Base-by-base conservation (phyloP, 495 filamentous ascomycete genomes). In the Tuber umbilicatum region DNA sequence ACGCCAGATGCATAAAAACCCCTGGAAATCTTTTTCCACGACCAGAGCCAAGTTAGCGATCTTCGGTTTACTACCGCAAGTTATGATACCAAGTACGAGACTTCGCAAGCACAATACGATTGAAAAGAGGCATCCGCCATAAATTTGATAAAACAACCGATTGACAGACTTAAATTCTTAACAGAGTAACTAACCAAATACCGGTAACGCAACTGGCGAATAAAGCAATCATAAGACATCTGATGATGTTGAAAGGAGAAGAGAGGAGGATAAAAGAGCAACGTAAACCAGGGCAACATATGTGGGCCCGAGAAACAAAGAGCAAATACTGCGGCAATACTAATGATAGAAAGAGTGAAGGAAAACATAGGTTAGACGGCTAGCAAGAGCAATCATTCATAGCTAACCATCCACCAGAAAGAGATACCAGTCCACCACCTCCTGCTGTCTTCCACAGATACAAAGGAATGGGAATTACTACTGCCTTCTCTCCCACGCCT, bases 401-500 rank as follows among this genome's bases (percentile, higher is more conserved):
- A 60, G 12, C 50, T n/a, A 60, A 60, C 55, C 55, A 35, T 16
- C 27, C 55, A 7, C 4, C 27, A 64, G 14, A 14, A 64, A 35
- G 35, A 31, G 14, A 16, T 64, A 64, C 55, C 55, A 64, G 17
- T 64, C 55, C 12, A 17, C 55, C 27, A 64, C 12, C 14, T 64
- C 35, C 55, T 27, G 35, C 55, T 3, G 14, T 4, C 31, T 31
- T 64, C 55, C 55, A 64, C 27, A 35, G 17, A 10, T 17, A 35
- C 55, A 64, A 64, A 64, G 3, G 31, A 64, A n/a, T n/a, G n/a
- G 31, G 31, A 27, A 71, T 39, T 72, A 71, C 41, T 70, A 55
- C 31, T 69, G 69, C 67, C 75, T 79, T 41, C 85, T 78, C 41
- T 83, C 83, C 81, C 87, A 89, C 2, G 82, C 86, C 77, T 84